phyloP scores from a whole-genome alignment of 176 grass and related monocot species.

The Carex scoparia region DNA sequence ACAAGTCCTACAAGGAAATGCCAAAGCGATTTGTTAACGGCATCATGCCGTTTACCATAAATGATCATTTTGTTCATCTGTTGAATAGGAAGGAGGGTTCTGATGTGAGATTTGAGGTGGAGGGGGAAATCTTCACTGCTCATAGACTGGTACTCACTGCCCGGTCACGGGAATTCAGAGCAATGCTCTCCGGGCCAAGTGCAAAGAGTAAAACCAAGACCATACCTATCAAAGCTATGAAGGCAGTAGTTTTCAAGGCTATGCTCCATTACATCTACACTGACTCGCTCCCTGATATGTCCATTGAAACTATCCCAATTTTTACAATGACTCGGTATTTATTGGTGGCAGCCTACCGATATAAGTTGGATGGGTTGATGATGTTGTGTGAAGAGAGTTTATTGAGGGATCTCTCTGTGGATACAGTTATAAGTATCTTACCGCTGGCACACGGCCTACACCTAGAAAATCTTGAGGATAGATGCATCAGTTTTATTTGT shows the following conservation, averaged over 20 bases:
- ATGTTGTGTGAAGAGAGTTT: conserved; percentile 29
- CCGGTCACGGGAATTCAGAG: background rate
- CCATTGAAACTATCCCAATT: background rate
- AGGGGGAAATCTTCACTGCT: background rate
- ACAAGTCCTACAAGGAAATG: background rate
- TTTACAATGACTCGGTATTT: conserved; percentile 20
- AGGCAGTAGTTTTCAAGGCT: background rate
- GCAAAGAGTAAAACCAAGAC: background rate
- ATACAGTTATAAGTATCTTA: conserved; percentile 24
- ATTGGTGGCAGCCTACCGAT: conserved; percentile 30
- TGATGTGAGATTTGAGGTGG: background rate
- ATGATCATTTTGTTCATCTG: background rate
- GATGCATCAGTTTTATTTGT: conserved; percentile 35
- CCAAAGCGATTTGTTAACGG: background rate
- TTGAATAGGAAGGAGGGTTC: background rate
- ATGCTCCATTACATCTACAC: background rate
- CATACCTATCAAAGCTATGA: background rate
- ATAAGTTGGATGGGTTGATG: conserved; percentile 42
- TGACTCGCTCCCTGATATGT: background rate
- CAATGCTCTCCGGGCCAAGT: background rate
- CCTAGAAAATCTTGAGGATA: conserved; percentile 28
- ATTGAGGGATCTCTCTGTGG: conserved; percentile 11
- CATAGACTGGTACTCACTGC: background rate
- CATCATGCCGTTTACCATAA: background rate
- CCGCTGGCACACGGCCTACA: conserved; percentile 16